phyloP scores from a whole-genome alignment of 1,139 yeast species.

The Entelexis sorbosivorans region DNA sequence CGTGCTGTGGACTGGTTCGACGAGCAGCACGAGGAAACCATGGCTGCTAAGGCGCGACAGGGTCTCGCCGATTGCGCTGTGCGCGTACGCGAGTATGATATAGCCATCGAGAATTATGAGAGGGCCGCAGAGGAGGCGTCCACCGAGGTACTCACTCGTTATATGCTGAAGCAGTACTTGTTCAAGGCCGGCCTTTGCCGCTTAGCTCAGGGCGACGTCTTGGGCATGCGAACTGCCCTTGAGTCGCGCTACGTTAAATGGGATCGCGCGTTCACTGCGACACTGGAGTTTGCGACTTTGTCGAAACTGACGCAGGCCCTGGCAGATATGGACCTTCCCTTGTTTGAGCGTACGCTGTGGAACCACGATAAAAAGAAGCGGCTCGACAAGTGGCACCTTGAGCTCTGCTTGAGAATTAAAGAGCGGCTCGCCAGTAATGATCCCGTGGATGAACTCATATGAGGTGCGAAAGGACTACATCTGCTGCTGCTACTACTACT shows the following conservation, averaged over 20 bases:
- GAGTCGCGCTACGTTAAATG: constrained; percentile 49
- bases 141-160: constrained; percentile 54
- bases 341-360: constrained; percentile 58
- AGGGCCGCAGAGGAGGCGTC: constrained; percentile 61
- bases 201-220: constrained; percentile 59
- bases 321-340: constrained; percentile 65
- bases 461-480: too few species aligned
- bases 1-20: constrained; percentile 91
- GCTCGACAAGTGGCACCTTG: constrained; percentile 83
- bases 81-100: constrained; percentile 51
- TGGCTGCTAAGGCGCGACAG: constrained; percentile 73
- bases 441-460: constrained; percentile 49
- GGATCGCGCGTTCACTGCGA: constrained; percentile 65
- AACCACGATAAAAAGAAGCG: constrained; percentile 79
- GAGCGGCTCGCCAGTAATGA: constrained; percentile 40
- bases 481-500: too few species aligned
- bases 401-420: constrained; percentile 68
- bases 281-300: constrained; percentile 60
- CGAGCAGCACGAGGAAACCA: constrained; percentile 82
- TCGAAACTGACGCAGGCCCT: constrained; percentile 58
- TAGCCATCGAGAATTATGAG: constrained; percentile 67
- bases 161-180: constrained; percentile 86
- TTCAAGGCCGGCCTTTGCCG: constrained; percentile 71
- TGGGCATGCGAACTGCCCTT: constrained; percentile 59
- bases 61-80: constrained; percentile 85